Percentiles rank a stretch among this genome's conserved stretches.
phyloP scores from a whole-genome alignment of 148 eudicot species.

The Fagopyrum homotropicum region DNA sequence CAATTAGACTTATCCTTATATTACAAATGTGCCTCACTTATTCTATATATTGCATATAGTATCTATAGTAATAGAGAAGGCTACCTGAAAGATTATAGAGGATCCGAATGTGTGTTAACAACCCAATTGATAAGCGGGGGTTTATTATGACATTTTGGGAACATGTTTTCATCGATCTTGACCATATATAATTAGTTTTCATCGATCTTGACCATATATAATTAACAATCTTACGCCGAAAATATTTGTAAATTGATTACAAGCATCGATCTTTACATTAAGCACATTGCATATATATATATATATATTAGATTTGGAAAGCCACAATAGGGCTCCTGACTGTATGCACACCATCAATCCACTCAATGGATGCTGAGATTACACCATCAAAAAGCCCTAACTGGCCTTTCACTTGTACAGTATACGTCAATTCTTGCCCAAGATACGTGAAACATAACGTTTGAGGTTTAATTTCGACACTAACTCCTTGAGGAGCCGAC shows the following conservation, averaged over 20 bases:
- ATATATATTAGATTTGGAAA: background rate
- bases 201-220: too few relatives aligned
- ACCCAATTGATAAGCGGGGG: too few relatives aligned
- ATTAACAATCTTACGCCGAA: background rate
- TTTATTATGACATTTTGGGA: too few relatives aligned
- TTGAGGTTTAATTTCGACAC: constrained; percentile 24
- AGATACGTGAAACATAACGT: constrained; percentile 15
- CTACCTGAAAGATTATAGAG: too few relatives aligned
- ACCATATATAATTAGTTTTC: too few relatives aligned
- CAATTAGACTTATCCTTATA: too few relatives aligned
- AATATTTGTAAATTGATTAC: background rate
- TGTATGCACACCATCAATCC: background rate
- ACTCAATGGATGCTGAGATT: constrained; percentile 3
- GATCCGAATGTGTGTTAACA: too few relatives aligned
- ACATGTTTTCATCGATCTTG: too few relatives aligned
- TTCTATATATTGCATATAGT: too few relatives aligned
- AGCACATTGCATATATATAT: background rate
- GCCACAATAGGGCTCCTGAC: constrained; percentile 4
- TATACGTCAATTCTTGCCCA: constrained; percentile 23
- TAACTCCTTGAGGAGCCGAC: background rate
- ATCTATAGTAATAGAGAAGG: too few relatives aligned
- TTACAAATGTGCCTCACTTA: too few relatives aligned
- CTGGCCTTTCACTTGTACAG: constrained; percentile 20
- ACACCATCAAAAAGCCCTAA: background rate
- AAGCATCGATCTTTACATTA: background rate